Evolutionary conservation across 768 basidiomycete genomes (phyloP), one percentile per base, ranked within the genome.

Genomic region (Termitomyces titanicus): DNA sequence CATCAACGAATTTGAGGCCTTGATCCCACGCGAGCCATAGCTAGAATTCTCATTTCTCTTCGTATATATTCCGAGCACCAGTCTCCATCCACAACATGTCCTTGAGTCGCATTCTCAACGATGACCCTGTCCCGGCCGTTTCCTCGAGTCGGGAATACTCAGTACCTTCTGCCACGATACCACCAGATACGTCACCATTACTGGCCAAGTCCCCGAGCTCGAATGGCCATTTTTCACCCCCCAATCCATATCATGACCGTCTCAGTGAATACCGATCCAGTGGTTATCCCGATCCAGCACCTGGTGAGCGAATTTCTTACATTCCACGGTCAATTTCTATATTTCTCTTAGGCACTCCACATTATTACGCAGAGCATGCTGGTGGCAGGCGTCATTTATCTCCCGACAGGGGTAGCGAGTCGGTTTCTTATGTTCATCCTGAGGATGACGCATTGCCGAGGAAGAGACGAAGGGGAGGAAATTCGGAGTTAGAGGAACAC

Each of bases 41-140:
- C 47, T 52, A 55, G 57, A 24, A 31, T 46, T 47, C 39, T 43
- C 35, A 40, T 29, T 50, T 43, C 25, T n/a, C 53, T 60, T 48
- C 55, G 43, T 44, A 39, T 55, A 34, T 53, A 51, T 34, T 34
- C 35, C 24, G 37, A 18, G 12, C 45, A 31, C 27, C 45, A 49
- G 34, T 37, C 10, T 10, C 48, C 43, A 49, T 37, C 37, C 17
- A 49, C 48, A 49, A 57, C 70, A 91, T 91, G 88, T 90, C 89
- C 48, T 82, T 91, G 69, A 84, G 83, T 63, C 79, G 83, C 61
- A 90, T 91, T 58, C 83, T 91, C 72, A 91, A 91, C 72, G 83
- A 89, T 72, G 84, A 88, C 60, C 79, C 86, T 40, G 70, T 75
- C 31, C 73, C 75, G 20, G 68, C 75, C 44, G 56, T 69, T 49